Evolutionary conservation across 305 asterid species (phyloP).

Genomic region (Withania somnifera): DNA sequence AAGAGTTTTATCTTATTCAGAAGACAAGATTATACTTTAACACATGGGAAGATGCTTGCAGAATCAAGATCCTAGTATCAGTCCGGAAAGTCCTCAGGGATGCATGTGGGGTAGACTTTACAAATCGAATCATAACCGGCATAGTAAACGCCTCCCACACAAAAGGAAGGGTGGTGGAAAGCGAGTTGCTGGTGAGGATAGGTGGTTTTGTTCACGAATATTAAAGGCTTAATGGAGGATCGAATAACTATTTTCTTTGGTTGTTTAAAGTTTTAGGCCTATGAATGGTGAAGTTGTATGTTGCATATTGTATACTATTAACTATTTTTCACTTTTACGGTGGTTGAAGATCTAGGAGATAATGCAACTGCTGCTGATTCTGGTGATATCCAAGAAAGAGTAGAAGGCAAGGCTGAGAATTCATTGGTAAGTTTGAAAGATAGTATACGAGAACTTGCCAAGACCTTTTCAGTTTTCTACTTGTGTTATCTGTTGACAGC

Average conservation of each 20-base stretch:
- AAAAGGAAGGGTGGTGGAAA: slow-evolving; percentile 19
- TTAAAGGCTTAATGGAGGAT: background rate
- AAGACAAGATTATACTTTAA: background rate
- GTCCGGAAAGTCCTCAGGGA: slow-evolving; percentile 34
- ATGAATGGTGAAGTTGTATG: background rate
- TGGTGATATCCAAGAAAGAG: too few species aligned
- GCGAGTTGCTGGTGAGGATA: slow-evolving; percentile 16
- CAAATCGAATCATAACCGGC: slow-evolving; percentile 33
- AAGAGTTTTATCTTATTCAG: too few species aligned
- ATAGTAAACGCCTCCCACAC: slow-evolving; percentile 46
- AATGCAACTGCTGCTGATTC: background rate
- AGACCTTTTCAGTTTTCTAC: background rate
- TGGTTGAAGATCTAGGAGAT: slow-evolving; percentile 26
- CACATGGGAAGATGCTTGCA: slow-evolving; percentile 33
- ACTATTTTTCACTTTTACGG: background rate
- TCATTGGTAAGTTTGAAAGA: slow-evolving; percentile 20
- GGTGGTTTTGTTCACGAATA: background rate
- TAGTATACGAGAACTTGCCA: background rate
- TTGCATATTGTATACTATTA: background rate
- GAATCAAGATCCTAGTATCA: slow-evolving; percentile 17
- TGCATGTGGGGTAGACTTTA: slow-evolving; percentile 52
- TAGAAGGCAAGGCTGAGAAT: slow-evolving; percentile 1
- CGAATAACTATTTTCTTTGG: background rate
- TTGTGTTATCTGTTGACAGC: background rate
- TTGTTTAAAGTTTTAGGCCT: background rate